Conservation (phyloP, 106 monocot species). For the Hemerocallis citrina region DNA sequence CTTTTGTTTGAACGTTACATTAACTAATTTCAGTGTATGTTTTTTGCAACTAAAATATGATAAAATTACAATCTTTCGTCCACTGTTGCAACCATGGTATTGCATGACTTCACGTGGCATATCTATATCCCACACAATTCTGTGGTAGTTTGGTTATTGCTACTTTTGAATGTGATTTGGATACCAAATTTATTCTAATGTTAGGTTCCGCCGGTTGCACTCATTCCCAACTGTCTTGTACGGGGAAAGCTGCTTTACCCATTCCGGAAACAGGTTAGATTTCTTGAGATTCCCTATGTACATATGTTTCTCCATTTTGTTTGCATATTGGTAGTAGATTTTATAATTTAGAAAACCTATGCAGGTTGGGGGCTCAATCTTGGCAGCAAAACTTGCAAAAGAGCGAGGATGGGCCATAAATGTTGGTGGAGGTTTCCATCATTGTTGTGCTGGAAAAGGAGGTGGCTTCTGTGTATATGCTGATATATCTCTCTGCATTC, state of each 20-base stretch:
- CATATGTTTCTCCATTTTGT: neutral
- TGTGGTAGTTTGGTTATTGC: neutral
- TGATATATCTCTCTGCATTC: constrained; percentile 91
- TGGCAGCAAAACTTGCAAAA: constrained; percentile 86
- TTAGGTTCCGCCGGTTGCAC: constrained; percentile 83
- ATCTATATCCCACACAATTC: too few relatives aligned
- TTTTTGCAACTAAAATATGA: neutral
- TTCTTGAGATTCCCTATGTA: neutral
- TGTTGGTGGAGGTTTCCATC: constrained; percentile 98
- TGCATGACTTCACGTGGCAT: too few relatives aligned
- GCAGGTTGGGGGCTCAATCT: constrained; percentile 85
- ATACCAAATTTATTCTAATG: constrained; percentile 4
- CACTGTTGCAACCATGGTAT: too few relatives aligned
- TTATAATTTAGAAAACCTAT: neutral
- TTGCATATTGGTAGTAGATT: neutral
- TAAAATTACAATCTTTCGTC: too few relatives aligned
- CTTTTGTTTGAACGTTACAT: neutral
- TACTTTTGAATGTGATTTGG: neutral
- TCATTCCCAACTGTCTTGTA: constrained; percentile 82
- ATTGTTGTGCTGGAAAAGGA: constrained; percentile 84
- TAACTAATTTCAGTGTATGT: neutral
- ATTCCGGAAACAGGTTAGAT: constrained; percentile 77
- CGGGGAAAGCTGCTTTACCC: constrained; percentile 70
- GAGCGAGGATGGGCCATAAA: constrained; percentile 97
- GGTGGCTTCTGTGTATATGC: constrained; percentile 98